Evolutionary conservation across 2,329 filamentous ascomycete genomes (phyloP), one percentile per base, ranked within the genome.

Genomic region (Cladophialophora bantiana): DNA sequence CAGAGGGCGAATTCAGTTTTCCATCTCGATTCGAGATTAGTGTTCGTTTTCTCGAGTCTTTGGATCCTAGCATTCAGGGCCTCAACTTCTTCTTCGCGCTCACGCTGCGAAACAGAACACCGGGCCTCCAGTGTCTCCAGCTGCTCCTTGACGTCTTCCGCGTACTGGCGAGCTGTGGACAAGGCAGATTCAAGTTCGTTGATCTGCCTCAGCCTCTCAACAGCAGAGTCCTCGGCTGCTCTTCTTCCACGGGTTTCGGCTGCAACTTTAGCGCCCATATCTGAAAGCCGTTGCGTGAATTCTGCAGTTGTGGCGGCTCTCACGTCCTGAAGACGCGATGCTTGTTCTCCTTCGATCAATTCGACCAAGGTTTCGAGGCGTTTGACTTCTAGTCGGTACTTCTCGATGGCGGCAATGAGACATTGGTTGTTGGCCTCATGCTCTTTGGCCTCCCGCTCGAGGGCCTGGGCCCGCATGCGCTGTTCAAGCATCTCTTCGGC

Each of bases 401-500:
- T 80, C 45, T 78, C 75, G 9, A 83, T 74, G 10, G 81, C 80
- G 35, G 73, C 72, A 26, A 78, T 80, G 32, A 83, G 75, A 66
- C 78, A 77, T 48, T 75, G 73, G 67, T 83, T 80, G 59, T 81
- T 78, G 35, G 78, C 69, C 15, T 75, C 76, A 59, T 82, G 78
- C 55, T 81, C 78, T 7, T 77, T 69, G 31, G 76, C 73, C 68
- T 82, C 77, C 40, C 72, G 74, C 65, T 82, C 81, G 35, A 82
- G 73, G 9, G 77, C 75, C 66, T 81, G 79, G 69, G 80, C 76
- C 54, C 77, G 74, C 74, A 81, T 80, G 52, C 80, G 74, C n/a
- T 77, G 76, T 53, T 81, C 77, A 4, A 82, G 74, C 75, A 83
- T 79, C 61, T 83, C 80, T 26, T 79, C 75, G 4, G 79, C 77